Percentiles rank a stretch among this genome's conserved stretches.
Conservation (phyloP, 2,329 filamentous ascomycete genomes). For the Exserohilum rostratum region DNA sequence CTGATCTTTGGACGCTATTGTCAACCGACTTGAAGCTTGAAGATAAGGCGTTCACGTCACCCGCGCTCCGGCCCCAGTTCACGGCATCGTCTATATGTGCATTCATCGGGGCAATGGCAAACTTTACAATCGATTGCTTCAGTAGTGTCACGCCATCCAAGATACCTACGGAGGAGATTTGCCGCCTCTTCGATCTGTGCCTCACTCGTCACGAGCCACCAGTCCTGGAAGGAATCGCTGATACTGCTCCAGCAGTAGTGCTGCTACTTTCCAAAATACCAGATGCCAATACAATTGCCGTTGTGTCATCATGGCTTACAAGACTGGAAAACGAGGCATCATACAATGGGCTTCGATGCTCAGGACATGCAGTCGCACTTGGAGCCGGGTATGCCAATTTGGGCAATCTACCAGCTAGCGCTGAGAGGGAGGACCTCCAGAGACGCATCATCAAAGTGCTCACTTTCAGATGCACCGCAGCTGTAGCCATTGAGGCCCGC, state of each 20-base stretch:
- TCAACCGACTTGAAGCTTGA: slow-evolving; percentile 43
- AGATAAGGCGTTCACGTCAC: slow-evolving; percentile 48
- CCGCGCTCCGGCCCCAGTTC: slow-evolving; percentile 65
- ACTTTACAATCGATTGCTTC: slow-evolving; percentile 16
- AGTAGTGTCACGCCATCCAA: slow-evolving; percentile 5
- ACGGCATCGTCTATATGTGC: slow-evolving; percentile 66
- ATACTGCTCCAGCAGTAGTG: slow-evolving; percentile 28
- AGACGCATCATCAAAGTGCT: slow-evolving; percentile 44
- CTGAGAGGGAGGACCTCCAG: slow-evolving; percentile 16
- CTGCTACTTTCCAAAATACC: slow-evolving; percentile 22
- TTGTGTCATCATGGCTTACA: slow-evolving; percentile 39
- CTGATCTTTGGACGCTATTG: slow-evolving; percentile 41
- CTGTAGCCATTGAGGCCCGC: slow-evolving; percentile 53
- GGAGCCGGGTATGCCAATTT: slow-evolving; percentile 46
- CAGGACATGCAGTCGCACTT: slow-evolving; percentile 53
- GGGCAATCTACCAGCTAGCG: neutral
- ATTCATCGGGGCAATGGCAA: slow-evolving; percentile 54
- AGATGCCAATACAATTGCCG: slow-evolving; percentile 12
- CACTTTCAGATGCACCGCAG: slow-evolving; percentile 43
- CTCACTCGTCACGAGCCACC: slow-evolving; percentile 44
- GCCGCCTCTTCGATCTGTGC: slow-evolving; percentile 40
- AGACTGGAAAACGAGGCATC: slow-evolving; percentile 45
- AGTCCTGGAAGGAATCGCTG: slow-evolving; percentile 39
- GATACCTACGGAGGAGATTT: slow-evolving; percentile 25
- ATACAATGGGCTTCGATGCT: slow-evolving; percentile 49